A percentile compares a stretch with the other conserved stretches of the same genome.
These are phyloP conservation scores for Aspergillus oerlinghausenensis DNA, from an alignment of 2,329 filamentous ascomycete species.

Conservation along the genomic window DNA sequence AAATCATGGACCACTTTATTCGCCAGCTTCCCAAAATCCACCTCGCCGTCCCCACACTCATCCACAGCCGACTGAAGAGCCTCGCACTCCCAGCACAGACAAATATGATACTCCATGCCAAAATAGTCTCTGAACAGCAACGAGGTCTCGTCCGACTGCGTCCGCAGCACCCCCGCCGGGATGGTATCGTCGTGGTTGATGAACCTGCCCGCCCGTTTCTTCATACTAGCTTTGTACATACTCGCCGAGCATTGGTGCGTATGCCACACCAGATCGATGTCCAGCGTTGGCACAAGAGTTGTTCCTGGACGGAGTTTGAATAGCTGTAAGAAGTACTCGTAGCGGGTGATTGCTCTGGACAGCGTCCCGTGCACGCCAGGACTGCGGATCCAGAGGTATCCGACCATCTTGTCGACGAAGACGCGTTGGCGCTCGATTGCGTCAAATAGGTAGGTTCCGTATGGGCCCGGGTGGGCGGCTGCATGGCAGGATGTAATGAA, in stretches of 20 bases:
- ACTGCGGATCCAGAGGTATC: slow-evolving; percentile 74
- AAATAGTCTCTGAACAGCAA: slow-evolving; percentile 4
- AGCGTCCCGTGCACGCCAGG: slow-evolving; percentile 61
- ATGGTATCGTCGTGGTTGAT: slow-evolving; percentile 79
- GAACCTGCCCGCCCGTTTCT: slow-evolving; percentile 44
- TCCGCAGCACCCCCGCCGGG: slow-evolving; percentile 56
- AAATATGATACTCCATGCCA: slow-evolving; percentile 66
- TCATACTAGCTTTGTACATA: slow-evolving; percentile 39
- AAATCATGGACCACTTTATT: neutral
- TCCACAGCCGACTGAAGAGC: slow-evolving; percentile 37
- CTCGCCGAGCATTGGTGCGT: slow-evolving; percentile 25
- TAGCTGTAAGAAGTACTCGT: slow-evolving; percentile 43
- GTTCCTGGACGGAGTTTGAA: slow-evolving; percentile 31
- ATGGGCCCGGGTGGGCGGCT: neutral
- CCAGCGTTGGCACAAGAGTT: slow-evolving; percentile 31
- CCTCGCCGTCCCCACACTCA: neutral
- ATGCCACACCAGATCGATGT: slow-evolving; percentile 34
- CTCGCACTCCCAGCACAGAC: slow-evolving; percentile 79
- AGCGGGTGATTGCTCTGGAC: slow-evolving; percentile 52
- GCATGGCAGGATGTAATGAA: neutral
- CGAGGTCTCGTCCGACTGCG: slow-evolving; percentile 49
- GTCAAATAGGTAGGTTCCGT: slow-evolving; percentile 22
- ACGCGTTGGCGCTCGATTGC: slow-evolving; percentile 39
- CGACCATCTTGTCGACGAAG: slow-evolving; percentile 60
- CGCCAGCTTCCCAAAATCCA: neutral